Percentiles rank a stretch among this genome's conserved stretches.
These are phyloP conservation scores for Paecilomyces niveus DNA, from an alignment of 2,329 filamentous ascomycete species.

Conservation along the genomic window DNA sequence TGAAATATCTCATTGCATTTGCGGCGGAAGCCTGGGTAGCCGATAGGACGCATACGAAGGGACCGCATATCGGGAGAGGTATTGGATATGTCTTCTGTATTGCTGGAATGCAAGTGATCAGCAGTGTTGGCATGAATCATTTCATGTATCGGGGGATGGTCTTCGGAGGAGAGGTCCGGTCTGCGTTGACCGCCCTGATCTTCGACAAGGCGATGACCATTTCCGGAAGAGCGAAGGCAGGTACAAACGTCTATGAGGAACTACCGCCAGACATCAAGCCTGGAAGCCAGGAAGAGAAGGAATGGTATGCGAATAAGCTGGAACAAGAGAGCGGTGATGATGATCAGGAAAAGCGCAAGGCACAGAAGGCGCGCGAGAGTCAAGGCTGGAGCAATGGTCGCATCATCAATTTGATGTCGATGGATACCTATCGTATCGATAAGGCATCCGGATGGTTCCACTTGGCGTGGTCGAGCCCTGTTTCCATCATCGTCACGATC, in stretches of 20 bases:
- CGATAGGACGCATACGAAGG: constrained; percentile 37
- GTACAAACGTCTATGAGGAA: constrained; percentile 48
- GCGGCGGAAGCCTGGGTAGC: constrained; percentile 69
- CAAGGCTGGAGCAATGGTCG: constrained; percentile 82
- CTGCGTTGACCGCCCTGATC: constrained; percentile 71
- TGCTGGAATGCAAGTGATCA: constrained; percentile 71
- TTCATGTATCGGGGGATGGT: constrained; percentile 89
- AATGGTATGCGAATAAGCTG: constrained; percentile 29
- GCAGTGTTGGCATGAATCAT: constrained; percentile 76
- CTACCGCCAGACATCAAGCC: constrained; percentile 37
- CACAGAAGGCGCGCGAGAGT: constrained; percentile 37
- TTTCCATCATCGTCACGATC: constrained; percentile 68
- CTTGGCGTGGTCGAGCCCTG: constrained; percentile 75
- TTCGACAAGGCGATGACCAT: constrained; percentile 86
- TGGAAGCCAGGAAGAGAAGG: constrained; percentile 40
- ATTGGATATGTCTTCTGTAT: constrained; percentile 76
- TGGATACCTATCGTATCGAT: constrained; percentile 84
- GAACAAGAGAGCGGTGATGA: constrained; percentile 23
- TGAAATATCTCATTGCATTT: constrained; percentile 81
- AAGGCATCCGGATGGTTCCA: constrained; percentile 81
- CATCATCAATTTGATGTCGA: constrained; percentile 85
- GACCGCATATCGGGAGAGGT: constrained; percentile 63
- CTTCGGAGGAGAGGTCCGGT: constrained; percentile 71
- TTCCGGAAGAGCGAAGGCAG: constrained; percentile 78
- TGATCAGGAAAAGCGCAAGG: constrained; percentile 18